Evolutionary conservation across 371 early-diverging fungal species (phyloP).

Genomic region (Synchytrium microbalum): DNA sequence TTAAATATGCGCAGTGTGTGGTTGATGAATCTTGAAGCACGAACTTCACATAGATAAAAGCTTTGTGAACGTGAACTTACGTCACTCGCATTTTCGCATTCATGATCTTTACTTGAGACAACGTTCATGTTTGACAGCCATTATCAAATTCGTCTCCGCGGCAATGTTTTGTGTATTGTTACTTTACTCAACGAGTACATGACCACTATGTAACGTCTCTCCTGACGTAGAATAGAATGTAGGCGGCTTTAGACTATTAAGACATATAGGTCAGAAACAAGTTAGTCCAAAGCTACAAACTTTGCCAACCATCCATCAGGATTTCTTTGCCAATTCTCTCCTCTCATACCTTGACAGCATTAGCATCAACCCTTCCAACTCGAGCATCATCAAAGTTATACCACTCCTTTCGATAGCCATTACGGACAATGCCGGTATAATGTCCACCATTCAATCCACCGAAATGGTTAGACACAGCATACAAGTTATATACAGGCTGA

Average conservation of each 20-base stretch:
- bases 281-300: background rate
- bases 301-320: background rate
- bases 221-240: conserved; percentile 36
- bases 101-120: background rate
- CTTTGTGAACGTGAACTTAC: no score
- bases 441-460: conserved; percentile 90
- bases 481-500: conserved; percentile 62
- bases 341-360: conserved; percentile 23
- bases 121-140: no score
- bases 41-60: no score
- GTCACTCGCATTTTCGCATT: background rate
- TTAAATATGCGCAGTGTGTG: no score
- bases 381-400: conserved; percentile 88
- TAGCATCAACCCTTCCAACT: conserved; percentile 49
- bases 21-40: no score
- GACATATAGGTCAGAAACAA: conserved; percentile 10
- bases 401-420: conserved; percentile 74
- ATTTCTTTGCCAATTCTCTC: background rate
- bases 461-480: conserved; percentile 92
- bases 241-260: conserved; percentile 31
- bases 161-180: no score
- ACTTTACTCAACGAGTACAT: no score
- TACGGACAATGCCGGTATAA: conserved; percentile 86
- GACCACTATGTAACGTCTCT: background rate
- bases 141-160: no score